Percentiles rank a stretch among this genome's conserved stretches.
Evolutionary conservation across 2,329 filamentous ascomycete species (phyloP).

Genomic region (Karstenula rhodostoma): DNA sequence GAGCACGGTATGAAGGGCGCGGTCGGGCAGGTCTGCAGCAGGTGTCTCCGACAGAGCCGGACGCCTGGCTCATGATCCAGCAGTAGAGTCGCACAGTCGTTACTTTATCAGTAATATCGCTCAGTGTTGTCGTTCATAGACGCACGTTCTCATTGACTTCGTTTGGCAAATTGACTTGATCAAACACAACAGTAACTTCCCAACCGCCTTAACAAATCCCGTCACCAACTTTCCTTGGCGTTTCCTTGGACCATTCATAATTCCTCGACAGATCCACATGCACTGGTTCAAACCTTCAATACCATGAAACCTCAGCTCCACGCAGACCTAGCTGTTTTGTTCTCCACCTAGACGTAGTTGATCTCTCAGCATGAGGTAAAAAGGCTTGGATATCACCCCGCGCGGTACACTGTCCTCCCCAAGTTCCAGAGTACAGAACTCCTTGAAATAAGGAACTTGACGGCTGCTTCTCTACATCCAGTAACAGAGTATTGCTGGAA

Average conservation of each 20-base stretch:
- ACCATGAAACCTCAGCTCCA: background rate
- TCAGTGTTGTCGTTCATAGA: no score
- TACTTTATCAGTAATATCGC: no score
- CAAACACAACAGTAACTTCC: background rate
- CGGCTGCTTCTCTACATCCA: background rate
- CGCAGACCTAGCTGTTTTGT: no score
- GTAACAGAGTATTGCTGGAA: background rate
- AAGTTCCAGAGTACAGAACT: background rate
- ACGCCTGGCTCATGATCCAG: background rate
- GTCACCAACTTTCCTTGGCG: background rate
- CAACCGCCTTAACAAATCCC: background rate
- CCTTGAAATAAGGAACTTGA: background rate
- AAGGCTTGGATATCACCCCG: background rate
- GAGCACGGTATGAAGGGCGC: background rate
- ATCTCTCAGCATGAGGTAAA: no score
- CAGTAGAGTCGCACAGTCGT: no score
- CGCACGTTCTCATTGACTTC: background rate
- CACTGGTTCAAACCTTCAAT: background rate
- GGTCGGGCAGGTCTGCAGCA: no score
- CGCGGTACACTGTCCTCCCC: background rate
- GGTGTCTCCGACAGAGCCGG: background rate
- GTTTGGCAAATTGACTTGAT: background rate
- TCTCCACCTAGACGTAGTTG: background rate
- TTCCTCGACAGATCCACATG: background rate
- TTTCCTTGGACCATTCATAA: background rate